Percentiles rank a stretch among this genome's conserved stretches.
Evolutionary conservation across 257 asterid species (phyloP).

Genomic region (Solanum microdontum): DNA sequence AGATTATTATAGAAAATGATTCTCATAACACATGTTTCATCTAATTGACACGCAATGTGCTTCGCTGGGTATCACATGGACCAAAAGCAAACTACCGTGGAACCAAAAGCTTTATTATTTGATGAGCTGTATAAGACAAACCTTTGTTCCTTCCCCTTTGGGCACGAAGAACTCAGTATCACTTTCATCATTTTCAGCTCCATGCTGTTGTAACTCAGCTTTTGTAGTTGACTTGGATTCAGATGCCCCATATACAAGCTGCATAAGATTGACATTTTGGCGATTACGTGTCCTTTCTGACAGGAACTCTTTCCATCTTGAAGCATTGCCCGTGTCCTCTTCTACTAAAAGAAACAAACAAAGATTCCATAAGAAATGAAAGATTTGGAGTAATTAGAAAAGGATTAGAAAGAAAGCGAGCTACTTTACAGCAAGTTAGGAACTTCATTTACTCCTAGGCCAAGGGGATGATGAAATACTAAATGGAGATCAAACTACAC

Average conservation of each 20-base stretch:
- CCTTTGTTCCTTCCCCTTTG: constrained; percentile 87
- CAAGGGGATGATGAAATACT: background rate
- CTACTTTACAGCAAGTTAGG: background rate
- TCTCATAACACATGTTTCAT: background rate
- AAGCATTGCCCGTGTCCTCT: constrained; percentile 53
- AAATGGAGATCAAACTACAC: background rate
- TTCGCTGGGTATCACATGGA: background rate
- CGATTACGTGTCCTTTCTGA: constrained; percentile 55
- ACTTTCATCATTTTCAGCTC: constrained; percentile 35
- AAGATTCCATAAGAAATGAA: background rate
- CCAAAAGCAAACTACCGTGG: background rate
- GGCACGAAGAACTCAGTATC: constrained; percentile 78
- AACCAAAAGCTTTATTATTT: background rate
- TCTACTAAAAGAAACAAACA: constrained; percentile 24
- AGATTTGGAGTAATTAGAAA: background rate
- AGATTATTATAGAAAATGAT: background rate
- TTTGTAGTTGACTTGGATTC: constrained; percentile 23
- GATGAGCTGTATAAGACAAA: constrained; percentile 7
- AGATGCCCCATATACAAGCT: constrained; percentile 75
- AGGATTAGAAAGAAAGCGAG: background rate
- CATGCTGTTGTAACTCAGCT: constrained; percentile 16
- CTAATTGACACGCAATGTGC: background rate
- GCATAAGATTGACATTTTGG: constrained; percentile 60
- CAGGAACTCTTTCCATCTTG: constrained; percentile 82
- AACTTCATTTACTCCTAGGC: background rate